These are phyloP conservation scores for Gossypium schwendimanii DNA, from an alignment of 441 rosid species.

Conservation along the genomic window DNA sequence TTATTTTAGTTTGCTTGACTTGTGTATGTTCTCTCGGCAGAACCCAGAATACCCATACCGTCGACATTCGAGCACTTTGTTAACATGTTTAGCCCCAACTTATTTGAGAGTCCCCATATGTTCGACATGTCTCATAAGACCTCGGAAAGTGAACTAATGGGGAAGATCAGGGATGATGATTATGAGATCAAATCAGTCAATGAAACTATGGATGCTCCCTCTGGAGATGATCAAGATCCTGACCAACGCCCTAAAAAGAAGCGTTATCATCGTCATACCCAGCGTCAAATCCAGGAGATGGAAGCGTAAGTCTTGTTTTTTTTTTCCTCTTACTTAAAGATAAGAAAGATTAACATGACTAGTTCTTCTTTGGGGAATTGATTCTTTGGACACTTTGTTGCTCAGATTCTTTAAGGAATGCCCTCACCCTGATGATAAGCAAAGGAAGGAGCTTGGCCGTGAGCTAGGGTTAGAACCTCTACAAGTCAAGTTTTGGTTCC, in stretches of 20 bases:
- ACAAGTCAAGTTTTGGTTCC: slow-evolving; percentile 98
- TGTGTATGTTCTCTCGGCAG: background rate
- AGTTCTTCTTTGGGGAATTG: background rate
- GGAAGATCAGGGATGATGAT: slow-evolving; percentile 61
- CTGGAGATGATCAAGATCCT: slow-evolving; percentile 82
- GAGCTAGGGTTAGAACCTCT: slow-evolving; percentile 78
- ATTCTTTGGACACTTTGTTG: background rate
- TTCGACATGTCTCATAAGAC: slow-evolving; percentile 25
- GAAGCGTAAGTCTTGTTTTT: slow-evolving; percentile 54
- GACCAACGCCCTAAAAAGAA: slow-evolving; percentile 72
- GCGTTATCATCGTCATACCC: slow-evolving; percentile 95
- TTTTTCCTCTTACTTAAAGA: background rate
- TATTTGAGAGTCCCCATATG: slow-evolving; percentile 61
- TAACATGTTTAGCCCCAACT: slow-evolving; percentile 59
- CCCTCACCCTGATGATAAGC: slow-evolving; percentile 97
- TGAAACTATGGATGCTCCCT: slow-evolving; percentile 56
- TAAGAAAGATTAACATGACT: background rate
- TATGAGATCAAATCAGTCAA: slow-evolving; percentile 75
- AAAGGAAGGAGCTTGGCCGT: slow-evolving; percentile 80
- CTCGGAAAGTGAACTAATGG: slow-evolving; percentile 46
- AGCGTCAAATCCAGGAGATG: slow-evolving; percentile 88
- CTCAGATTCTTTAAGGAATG: slow-evolving; percentile 82
- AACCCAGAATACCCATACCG: background rate
- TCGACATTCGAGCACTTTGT: background rate
- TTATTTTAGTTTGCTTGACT: background rate